Evolutionary conservation across 306 rosid species (phyloP).

Genomic region (Purshia tridentata): DNA sequence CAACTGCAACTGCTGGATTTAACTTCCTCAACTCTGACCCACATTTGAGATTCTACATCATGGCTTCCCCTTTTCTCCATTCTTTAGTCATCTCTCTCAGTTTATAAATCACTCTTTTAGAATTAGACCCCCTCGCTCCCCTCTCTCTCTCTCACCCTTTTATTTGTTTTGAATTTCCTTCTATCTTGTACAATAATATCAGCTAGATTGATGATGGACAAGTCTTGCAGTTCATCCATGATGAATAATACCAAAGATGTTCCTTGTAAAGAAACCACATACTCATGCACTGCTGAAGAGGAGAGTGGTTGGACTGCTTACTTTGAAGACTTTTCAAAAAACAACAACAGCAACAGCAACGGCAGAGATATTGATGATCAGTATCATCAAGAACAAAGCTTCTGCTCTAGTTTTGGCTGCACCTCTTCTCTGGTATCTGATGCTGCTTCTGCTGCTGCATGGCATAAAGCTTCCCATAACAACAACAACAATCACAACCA

Average conservation of each 20-base stretch:
- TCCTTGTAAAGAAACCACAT: constrained; percentile 17
- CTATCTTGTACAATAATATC: too few relatives aligned
- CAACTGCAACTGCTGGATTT: constrained; percentile 44
- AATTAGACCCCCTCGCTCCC: constrained; percentile 2
- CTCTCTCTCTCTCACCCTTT: not conserved
- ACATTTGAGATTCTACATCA: constrained; percentile 47
- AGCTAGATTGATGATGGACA: constrained; percentile 38
- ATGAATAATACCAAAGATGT: constrained; percentile 14
- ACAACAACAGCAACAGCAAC: not conserved
- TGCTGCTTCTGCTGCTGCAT: constrained; percentile 84
- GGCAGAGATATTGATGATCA: not conserved
- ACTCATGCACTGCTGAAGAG: constrained; percentile 16
- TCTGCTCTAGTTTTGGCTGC: constrained; percentile 38
- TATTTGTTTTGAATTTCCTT: too few relatives aligned
- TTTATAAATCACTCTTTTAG: constrained; percentile 36
- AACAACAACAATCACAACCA: not conserved
- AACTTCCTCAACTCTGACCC: constrained; percentile 56
- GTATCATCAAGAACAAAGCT: constrained; percentile 27
- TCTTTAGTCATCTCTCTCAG: constrained; percentile 36
- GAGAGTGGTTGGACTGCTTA: constrained; percentile 98
- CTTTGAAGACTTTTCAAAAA: constrained; percentile 63
- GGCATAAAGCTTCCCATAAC: constrained; percentile 49
- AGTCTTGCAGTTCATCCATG: constrained; percentile 49
- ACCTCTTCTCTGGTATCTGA: constrained; percentile 80
- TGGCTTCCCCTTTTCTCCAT: constrained; percentile 27